A percentile compares a stretch with the other conserved stretches of the same genome.
These are phyloP conservation scores for Stereum hirsutum DNA, from an alignment of 1,284 basidiomycete species.

Conservation along the genomic window DNA sequence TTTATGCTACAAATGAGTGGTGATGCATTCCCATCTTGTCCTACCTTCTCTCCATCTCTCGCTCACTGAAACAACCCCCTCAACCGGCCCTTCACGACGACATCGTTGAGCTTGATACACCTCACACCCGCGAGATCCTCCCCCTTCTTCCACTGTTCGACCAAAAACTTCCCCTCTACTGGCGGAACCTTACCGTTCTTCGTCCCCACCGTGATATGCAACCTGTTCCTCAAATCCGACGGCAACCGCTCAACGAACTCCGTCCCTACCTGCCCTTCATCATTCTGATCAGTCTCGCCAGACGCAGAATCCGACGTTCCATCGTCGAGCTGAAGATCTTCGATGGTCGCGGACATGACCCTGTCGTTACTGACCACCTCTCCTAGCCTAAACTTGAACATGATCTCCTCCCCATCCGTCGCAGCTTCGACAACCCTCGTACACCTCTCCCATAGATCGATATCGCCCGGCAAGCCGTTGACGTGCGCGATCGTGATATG, in stretches of 20 bases:
- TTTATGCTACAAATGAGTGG: too few relatives aligned
- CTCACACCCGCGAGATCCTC: too few relatives aligned
- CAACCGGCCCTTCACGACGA: too few relatives aligned
- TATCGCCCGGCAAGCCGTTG: constrained; percentile 40
- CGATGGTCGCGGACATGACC: constrained; percentile 73
- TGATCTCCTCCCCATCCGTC: constrained; percentile 30
- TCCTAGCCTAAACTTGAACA: constrained; percentile 56
- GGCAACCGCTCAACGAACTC: constrained; percentile 43
- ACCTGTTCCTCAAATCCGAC: constrained; percentile 32
- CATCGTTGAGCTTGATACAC: too few relatives aligned
- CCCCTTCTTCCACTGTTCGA: constrained; percentile 46
- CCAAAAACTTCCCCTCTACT: constrained; percentile 64
- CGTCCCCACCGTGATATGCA: constrained; percentile 92
- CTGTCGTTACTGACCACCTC: constrained; percentile 70
- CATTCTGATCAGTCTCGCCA: constrained; percentile 17
- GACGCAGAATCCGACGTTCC: constrained; percentile 18
- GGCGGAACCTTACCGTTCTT: constrained; percentile 41
- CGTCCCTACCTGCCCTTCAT: constrained; percentile 24
- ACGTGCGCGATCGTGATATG: constrained; percentile 86
- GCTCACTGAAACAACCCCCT: too few relatives aligned
- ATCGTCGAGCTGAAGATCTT: constrained; percentile 36
- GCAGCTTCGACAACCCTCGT: constrained; percentile 31
- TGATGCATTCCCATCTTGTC: too few relatives aligned
- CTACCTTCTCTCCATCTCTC: too few relatives aligned
- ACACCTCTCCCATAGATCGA: constrained; percentile 63